A percentile compares a stretch with the other conserved stretches of the same genome.
These are phyloP conservation scores for Leccinum pellstonianum DNA, from an alignment of 768 basidiomycete species.

Conservation along the genomic window DNA sequence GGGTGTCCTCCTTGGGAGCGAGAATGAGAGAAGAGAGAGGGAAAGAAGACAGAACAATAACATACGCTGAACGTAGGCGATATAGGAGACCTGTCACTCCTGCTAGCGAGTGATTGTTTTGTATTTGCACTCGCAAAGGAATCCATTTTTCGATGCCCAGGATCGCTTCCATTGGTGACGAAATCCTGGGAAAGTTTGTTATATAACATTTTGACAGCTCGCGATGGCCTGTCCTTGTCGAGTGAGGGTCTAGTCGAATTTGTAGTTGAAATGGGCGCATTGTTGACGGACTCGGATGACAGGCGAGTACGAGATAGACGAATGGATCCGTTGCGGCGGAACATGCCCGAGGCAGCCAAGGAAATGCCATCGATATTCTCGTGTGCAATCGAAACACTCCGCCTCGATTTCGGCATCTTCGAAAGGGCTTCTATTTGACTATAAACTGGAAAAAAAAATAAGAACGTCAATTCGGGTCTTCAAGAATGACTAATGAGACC, in stretches of 20 bases:
- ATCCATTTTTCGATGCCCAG: conserved; percentile 53
- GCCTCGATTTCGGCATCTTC: conserved; percentile 53
- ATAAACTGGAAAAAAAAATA: conserved; percentile 46
- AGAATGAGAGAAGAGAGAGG: conserved; percentile 2
- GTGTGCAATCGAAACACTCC: conserved; percentile 69
- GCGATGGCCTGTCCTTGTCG: conserved; percentile 52
- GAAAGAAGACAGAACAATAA: conserved; percentile 8
- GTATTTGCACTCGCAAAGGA: conserved; percentile 53
- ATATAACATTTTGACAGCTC: conserved; percentile 58
- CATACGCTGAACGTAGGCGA: conserved; percentile 36
- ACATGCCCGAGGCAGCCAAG: conserved; percentile 36
- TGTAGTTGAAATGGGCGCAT: conserved; percentile 17
- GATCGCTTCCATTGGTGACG: conserved; percentile 39
- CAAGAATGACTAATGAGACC: conserved; percentile 15
- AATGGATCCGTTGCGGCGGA: conserved; percentile 26
- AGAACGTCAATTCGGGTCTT: conserved; percentile 14
- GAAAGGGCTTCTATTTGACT: conserved; percentile 73
- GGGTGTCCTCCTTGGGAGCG: conserved; percentile 48
- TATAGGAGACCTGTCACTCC: conserved; percentile 34
- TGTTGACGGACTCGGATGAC: conserved; percentile 41
- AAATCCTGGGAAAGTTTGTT: conserved; percentile 42
- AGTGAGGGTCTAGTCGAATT: conserved; percentile 52
- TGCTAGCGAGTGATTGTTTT: conserved; percentile 36
- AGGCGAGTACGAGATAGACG: conserved; percentile 29
- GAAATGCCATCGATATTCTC: conserved; percentile 45